Evolutionary conservation across 1,284 basidiomycete species (phyloP).

Genomic region (Pseudomicrostroma phylloplanum): DNA sequence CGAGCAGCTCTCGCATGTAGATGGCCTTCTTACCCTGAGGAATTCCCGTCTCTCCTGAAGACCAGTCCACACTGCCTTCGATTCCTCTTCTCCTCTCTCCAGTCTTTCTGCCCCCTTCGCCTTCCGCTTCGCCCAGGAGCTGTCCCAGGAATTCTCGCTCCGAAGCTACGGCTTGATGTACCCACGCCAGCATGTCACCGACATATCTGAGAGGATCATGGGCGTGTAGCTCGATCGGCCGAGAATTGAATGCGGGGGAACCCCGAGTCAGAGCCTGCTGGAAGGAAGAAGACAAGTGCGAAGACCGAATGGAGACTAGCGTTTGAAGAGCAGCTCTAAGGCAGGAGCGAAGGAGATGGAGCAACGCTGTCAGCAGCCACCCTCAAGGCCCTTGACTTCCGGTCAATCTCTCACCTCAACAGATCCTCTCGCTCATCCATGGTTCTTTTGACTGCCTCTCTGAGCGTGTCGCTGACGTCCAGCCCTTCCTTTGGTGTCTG

Average conservation of each 20-base stretch:
- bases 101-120: constrained; percentile 52
- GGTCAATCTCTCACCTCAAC: constrained; percentile 13
- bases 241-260: constrained; percentile 72
- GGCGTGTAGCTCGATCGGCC: constrained; percentile 92
- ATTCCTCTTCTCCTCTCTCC: constrained; percentile 25
- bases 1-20: constrained; percentile 66
- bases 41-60: neutral
- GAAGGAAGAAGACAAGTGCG: constrained; percentile 72
- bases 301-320: constrained; percentile 74
- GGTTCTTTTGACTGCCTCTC: constrained; percentile 68
- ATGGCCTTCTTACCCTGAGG: constrained; percentile 33
- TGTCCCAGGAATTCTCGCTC: constrained; percentile 66
- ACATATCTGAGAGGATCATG: constrained; percentile 94
- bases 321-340: constrained; percentile 58
- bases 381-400: neutral
- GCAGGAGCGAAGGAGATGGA: neutral
- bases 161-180: constrained; percentile 88
- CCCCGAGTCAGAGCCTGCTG: constrained; percentile 81
- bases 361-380: neutral
- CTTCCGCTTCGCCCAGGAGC: constrained; percentile 44
- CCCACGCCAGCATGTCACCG: constrained; percentile 98
- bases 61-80: constrained; percentile 30
- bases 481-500: constrained; percentile 55
- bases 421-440: constrained; percentile 60
- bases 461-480: constrained; percentile 68